Conservation (phyloP, 176 grass and related monocot species). For the Ensete ventricosum region DNA sequence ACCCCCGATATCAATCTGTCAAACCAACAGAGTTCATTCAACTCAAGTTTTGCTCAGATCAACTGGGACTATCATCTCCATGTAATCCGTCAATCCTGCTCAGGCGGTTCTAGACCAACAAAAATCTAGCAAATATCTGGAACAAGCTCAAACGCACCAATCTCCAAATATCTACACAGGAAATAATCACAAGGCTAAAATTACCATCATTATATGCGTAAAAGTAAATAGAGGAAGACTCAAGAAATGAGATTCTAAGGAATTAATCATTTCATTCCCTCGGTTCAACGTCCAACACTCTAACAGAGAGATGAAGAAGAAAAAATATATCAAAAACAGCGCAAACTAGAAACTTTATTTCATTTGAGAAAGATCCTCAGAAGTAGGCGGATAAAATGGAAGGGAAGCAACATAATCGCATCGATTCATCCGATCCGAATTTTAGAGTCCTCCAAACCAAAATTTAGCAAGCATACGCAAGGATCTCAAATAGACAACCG, state of each 20-base stretch:
- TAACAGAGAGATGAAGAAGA: too few relatives aligned
- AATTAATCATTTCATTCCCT: neutral
- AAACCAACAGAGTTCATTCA: neutral
- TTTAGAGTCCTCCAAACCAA: neutral
- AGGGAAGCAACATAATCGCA: neutral
- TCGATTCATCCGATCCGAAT: neutral
- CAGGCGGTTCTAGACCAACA: slow-evolving; percentile 18
- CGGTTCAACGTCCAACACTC: neutral
- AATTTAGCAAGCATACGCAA: neutral
- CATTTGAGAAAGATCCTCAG: neutral
- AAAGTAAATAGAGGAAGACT: neutral
- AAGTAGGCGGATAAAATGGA: neutral
- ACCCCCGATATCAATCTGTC: neutral
- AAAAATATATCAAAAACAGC: neutral
- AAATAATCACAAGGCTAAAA: slow-evolving; percentile 4
- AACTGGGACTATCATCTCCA: neutral
- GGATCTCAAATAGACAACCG: neutral
- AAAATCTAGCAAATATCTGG: slow-evolving; percentile 23
- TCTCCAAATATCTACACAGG: slow-evolving; percentile 26
- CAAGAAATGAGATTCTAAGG: neutral
- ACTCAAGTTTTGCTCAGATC: neutral
- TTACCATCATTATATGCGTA: neutral
- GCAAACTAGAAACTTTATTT: neutral
- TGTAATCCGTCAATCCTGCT: slow-evolving; percentile 26
- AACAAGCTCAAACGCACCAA: slow-evolving; percentile 28